A percentile compares a stretch with the other conserved stretches of the same genome.
phyloP scores from a whole-genome alignment of 176 grass and related monocot genomes.

The Dactylis glomerata region DNA sequence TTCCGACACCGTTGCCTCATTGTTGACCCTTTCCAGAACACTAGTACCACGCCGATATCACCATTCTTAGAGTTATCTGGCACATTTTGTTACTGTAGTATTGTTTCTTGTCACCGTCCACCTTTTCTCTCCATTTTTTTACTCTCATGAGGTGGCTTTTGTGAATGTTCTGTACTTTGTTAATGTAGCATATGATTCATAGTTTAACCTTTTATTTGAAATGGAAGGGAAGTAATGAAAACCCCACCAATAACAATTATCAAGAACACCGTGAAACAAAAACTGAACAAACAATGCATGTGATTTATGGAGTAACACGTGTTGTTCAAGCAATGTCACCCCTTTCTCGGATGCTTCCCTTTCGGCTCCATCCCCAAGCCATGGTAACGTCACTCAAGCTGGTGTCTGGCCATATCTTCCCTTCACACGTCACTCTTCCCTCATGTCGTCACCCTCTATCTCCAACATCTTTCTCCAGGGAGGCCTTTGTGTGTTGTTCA shows the following conservation, averaged over 20 bases:
- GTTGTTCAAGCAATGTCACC: neutral
- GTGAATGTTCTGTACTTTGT: too few relatives aligned
- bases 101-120: too few relatives aligned
- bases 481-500: too few relatives aligned
- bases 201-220: too few relatives aligned
- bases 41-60: too few relatives aligned
- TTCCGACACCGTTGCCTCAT: too few relatives aligned
- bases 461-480: neutral
- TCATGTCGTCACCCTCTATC: neutral
- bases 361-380: rapidly evolving
- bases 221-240: neutral
- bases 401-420: neutral
- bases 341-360: neutral
- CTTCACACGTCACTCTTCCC: neutral
- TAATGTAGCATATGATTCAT: too few relatives aligned
- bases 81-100: too few relatives aligned
- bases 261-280: neutral
- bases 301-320: neutral
- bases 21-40: too few relatives aligned
- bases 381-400: neutral
- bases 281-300: neutral
- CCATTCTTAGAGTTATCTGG: too few relatives aligned
- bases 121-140: too few relatives aligned
- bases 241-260: neutral
- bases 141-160: too few relatives aligned